Base-by-base conservation (phyloP, 352 stramenopile genomes). In the Globisporangium spinosum region DNA sequence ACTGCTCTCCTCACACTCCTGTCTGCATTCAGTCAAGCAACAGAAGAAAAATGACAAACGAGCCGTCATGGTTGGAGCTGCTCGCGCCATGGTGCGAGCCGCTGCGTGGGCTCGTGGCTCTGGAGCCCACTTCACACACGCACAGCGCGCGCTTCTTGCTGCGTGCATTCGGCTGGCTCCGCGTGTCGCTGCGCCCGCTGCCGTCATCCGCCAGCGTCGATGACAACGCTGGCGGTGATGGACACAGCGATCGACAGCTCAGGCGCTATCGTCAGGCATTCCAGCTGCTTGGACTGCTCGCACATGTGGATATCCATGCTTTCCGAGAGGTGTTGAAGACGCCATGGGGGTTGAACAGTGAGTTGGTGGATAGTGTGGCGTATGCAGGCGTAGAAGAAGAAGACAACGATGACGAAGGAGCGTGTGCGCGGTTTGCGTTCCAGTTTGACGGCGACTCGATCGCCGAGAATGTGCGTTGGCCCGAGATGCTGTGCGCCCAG, bases 391-490 rank as follows among this genome's bases (percentile, higher is more conserved):
- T n/a, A 8, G 12, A 35, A 38, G 23, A 38, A 8, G 34, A 6
- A 10, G 32, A 53, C 9, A n/a, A 62, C 34, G n/a, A 49, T 12
- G 58, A 53, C 4, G 58, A 54, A 17, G 20, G n/a, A 13, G 20
- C 32, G 2, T 17, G 23, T 6, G 35, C 34, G 2, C 34, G 58
- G 34, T 63, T 63, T 53, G 35, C 35, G 58, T 49, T 65, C 45
- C 43, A 58, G 22, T 58, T 65, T 17, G 60, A 40, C n/a, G 60
- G 47, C 25, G 60, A 55, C n/a, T 55, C 60, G 27, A 58, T 65
- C 60, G 60, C 43, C 10, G 40, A 65, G 17, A 32, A 58, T 32
- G 45, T 65, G 23, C 60, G 32, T 3, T 65, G 60, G 45, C 60
- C 45, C 17, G 60, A 55, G 29, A 29, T n/a, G 0, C 1, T 65